phyloP scores from a whole-genome alignment of 257 asterid species.

The Echium plantagineum region DNA sequence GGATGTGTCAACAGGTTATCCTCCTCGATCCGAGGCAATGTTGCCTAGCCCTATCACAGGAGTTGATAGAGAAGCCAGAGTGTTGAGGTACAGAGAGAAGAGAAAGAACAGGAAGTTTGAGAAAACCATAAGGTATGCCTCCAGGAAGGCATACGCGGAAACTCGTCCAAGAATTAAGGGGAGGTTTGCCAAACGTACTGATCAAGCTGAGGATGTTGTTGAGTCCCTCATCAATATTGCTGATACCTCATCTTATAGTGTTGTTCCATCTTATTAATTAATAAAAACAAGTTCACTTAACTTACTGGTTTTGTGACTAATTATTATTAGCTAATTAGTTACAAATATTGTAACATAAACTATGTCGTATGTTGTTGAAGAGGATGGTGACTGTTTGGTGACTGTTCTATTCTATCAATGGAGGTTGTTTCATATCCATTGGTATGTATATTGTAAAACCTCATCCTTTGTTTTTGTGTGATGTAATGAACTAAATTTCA shows the following conservation, averaged over 20 bases:
- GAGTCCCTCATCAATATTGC: slow-evolving; percentile 27
- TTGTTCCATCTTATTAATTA: slow-evolving; percentile 33
- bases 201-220: slow-evolving; percentile 29
- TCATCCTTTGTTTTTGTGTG: neutral
- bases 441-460: too few species aligned
- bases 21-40: slow-evolving; percentile 15
- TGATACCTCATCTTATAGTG: slow-evolving; percentile 32
- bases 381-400: neutral
- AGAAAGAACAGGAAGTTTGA: slow-evolving; percentile 63
- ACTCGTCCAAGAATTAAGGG: slow-evolving; percentile 77
- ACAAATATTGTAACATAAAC: neutral
- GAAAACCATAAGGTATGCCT: slow-evolving; percentile 69
- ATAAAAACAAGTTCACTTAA: neutral
- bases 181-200: slow-evolving; percentile 61
- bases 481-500: neutral
- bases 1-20: slow-evolving; percentile 29
- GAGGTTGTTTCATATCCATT: too few species aligned
- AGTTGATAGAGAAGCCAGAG: slow-evolving; percentile 62
- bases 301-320: neutral
- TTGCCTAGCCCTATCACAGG: slow-evolving; percentile 34
- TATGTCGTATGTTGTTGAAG: too few species aligned
- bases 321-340: neutral
- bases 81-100: slow-evolving; percentile 68
- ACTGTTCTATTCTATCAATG: too few species aligned
- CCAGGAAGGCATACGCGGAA: slow-evolving; percentile 84